phyloP scores from a whole-genome alignment of 805 yeast genomes.

The Ogataea paraovalis region DNA sequence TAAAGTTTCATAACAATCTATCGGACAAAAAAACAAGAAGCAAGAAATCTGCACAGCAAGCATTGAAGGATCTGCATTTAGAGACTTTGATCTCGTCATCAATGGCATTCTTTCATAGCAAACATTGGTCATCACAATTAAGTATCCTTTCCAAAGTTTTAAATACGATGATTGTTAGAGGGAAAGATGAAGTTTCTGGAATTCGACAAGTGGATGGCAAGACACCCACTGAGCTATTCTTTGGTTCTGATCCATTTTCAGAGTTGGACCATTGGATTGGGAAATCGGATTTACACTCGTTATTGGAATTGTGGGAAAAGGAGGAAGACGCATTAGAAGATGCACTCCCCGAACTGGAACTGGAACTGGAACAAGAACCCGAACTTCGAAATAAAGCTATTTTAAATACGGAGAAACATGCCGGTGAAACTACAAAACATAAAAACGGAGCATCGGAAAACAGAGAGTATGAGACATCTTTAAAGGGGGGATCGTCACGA shows the following conservation, averaged over 20 bases:
- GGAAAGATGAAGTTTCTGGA: constrained; percentile 8
- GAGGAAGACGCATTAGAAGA: constrained; percentile 13
- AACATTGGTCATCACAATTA: constrained; percentile 18
- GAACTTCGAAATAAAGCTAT: too few relatives aligned
- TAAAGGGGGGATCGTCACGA: background rate
- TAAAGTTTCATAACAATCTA: constrained; percentile 7
- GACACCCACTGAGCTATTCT: constrained; percentile 13
- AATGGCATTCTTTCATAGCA: constrained; percentile 14
- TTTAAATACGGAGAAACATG: too few relatives aligned
- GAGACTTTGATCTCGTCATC: constrained; percentile 17
- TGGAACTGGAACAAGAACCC: background rate
- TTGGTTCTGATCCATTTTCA: constrained; percentile 6
- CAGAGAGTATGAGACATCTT: background rate
- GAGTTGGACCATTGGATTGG: constrained; percentile 10
- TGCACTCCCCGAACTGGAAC: background rate
- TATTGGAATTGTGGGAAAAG: constrained; percentile 13
- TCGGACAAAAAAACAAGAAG: background rate
- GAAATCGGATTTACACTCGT: constrained; percentile 7
- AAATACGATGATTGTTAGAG: constrained; percentile 10
- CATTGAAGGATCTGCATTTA: constrained; percentile 9
- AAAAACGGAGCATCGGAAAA: background rate
- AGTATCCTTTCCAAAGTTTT: constrained; percentile 15
- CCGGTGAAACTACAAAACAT: background rate
- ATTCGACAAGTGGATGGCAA: constrained; percentile 1
- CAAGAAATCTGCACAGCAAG: background rate